Evolutionary conservation across 805 yeast genomes (phyloP).

Genomic region (Saccharomycopsis schoenii): DNA sequence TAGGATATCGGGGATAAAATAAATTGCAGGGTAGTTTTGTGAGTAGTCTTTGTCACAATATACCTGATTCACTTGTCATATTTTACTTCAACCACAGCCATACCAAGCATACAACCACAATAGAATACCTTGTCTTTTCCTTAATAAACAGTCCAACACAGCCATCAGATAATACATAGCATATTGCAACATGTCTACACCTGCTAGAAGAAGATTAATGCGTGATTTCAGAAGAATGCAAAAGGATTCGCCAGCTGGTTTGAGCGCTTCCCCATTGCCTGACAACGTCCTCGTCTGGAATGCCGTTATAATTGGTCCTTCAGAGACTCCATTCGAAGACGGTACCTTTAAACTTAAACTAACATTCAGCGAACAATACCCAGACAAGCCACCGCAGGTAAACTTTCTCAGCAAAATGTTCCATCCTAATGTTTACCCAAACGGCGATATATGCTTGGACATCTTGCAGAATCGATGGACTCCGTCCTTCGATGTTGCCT

Average conservation of each 20-base stretch:
- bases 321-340: conserved; percentile 96
- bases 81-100: too few species aligned
- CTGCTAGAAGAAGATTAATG: conserved; percentile 98
- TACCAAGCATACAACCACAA: too few species aligned
- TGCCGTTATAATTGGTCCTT: conserved; percentile 95
- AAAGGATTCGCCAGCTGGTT: conserved; percentile 97
- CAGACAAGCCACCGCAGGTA: conserved; percentile 92
- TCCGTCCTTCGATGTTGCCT: conserved; percentile 95
- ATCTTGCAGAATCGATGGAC: conserved; percentile 97
- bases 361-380: conserved; percentile 94
- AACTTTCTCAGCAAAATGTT: conserved; percentile 91
- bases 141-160: not conserved
- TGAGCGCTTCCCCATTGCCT: conserved; percentile 92
- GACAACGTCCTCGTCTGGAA: conserved; percentile 98
- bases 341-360: conserved; percentile 84
- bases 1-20: too few species aligned
- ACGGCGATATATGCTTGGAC: conserved; percentile 92
- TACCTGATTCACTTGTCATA: too few species aligned
- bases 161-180: not conserved
- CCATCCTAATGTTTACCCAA: conserved; percentile 94
- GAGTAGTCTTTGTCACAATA: too few species aligned
- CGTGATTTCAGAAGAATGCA: conserved; percentile 97
- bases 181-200: conserved; percentile 67
- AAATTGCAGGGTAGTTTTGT: too few species aligned
- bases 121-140: too few species aligned